Evolutionary conservation across 2,329 filamentous ascomycete species (phyloP).

Genomic region (Periglandula ipomoeae): DNA sequence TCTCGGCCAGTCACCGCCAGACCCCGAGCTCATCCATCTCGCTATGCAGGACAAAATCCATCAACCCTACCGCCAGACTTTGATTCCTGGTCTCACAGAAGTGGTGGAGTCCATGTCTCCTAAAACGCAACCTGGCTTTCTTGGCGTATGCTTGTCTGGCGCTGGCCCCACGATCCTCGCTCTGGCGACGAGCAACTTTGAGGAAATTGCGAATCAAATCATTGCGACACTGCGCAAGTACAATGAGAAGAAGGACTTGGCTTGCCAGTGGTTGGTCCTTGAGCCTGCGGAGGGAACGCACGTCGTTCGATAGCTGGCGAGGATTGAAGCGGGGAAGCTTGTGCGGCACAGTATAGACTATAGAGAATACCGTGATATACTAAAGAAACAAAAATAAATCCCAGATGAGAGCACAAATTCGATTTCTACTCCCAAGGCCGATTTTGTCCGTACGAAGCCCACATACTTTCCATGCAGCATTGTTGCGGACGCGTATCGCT

Average conservation of each 20-base stretch:
- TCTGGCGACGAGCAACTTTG: slow-evolving; percentile 82
- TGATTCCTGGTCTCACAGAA: slow-evolving; percentile 86
- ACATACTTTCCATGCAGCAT: no score
- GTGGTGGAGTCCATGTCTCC: slow-evolving; percentile 90
- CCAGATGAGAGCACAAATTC: not conserved
- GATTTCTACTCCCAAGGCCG: not conserved
- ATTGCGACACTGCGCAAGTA: slow-evolving; percentile 61
- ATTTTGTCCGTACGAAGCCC: not conserved
- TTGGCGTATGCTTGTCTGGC: slow-evolving; percentile 90
- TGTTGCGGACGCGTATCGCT: not conserved
- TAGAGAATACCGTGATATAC: not conserved
- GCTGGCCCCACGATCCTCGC: slow-evolving; percentile 93
- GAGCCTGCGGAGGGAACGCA: slow-evolving; percentile 71
- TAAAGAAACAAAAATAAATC: not conserved
- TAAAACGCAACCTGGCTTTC: slow-evolving; percentile 72
- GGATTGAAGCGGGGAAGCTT: not conserved
- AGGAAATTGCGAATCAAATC: slow-evolving; percentile 72
- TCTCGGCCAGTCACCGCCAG: slow-evolving; percentile 79
- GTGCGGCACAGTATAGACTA: not conserved
- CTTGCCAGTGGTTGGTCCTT: slow-evolving; percentile 78
- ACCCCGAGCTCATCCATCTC: slow-evolving; percentile 88
- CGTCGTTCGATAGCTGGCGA: slow-evolving; percentile 28
- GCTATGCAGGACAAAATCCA: slow-evolving; percentile 99
- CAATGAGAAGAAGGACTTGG: slow-evolving; percentile 52
- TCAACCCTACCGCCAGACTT: slow-evolving; percentile 84